Evolutionary conservation across 1,284 basidiomycete genomes (phyloP), one percentile per base, ranked within the genome.

Genomic region (Pseudozyma thailandica): DNA sequence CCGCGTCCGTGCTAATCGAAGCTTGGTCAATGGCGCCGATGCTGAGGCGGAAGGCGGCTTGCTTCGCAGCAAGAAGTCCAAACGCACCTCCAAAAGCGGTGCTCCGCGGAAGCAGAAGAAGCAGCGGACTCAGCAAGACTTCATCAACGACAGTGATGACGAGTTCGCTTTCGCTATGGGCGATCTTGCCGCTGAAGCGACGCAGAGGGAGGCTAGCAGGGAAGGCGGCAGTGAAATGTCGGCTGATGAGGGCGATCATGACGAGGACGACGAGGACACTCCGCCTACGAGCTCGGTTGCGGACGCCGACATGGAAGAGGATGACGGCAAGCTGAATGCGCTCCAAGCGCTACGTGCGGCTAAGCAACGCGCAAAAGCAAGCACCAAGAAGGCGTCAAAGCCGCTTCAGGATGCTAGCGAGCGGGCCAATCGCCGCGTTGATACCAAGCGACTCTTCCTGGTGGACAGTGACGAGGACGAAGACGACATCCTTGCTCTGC

Each of bases 141-240:
- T 72, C 23, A 79, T 80, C 59, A 72, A 80, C 30, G 77, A 81
- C 56, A 78, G 76, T 37, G 78, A 81, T 57, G 79, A 79, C 47
- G 79, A 80, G 44, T 66, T 75, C 25, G 75, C 70, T 7, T 73
- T 75, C 31, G 74, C 70, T 10, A 46, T 68, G 47, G 68, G 37
- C 27, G 64, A 61, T 28, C 20, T 52, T 21, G 15, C 53, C 21
- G 23, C 56, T 39, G 53, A 56, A 6, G 33, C 46, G 8, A 42
- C 41, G 7, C 56, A 42, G 27, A 44, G 16, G 18, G 31, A 20
- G 27, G 10, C 18, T 26, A 45, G 8, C 45, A 26, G 21, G 41
- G 23, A 28, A 27, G 39, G 44, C 38, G 51, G 55, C 4, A 46
- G 49, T 38, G 45, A 50, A 13, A 54, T 49, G 23, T 30, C 37